Conservation (phyloP, 2,329 filamentous ascomycete species). For the Malbranchea zuffiana region DNA sequence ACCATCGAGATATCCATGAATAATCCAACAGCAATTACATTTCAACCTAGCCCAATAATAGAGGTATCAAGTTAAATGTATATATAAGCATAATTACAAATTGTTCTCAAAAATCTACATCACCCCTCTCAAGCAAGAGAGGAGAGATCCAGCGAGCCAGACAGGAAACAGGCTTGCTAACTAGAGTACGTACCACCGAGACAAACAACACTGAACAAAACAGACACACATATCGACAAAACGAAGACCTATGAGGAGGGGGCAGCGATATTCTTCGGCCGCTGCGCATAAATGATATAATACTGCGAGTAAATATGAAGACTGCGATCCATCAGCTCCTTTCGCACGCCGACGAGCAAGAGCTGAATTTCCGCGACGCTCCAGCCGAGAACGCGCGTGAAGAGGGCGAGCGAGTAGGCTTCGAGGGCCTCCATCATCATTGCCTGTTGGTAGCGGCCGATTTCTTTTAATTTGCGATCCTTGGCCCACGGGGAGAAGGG, state of each 20-base stretch:
- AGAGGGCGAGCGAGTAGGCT: constrained; percentile 15
- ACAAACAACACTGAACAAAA: too few relatives aligned
- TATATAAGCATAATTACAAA: not conserved
- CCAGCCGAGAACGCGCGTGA: constrained; percentile 18
- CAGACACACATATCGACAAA: too few relatives aligned
- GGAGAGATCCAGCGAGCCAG: too few relatives aligned
- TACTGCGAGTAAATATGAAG: constrained; percentile 10
- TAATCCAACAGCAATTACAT: too few relatives aligned
- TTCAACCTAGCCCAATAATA: too few relatives aligned
- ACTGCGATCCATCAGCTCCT: constrained; percentile 8
- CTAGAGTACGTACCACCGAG: too few relatives aligned
- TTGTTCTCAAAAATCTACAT: too few relatives aligned
- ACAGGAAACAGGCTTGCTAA: too few relatives aligned
- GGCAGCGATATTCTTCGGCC: too few relatives aligned
- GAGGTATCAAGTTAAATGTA: not conserved
- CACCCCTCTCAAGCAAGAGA: too few relatives aligned
- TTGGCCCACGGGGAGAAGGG: constrained; percentile 22
- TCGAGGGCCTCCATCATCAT: constrained; percentile 18
- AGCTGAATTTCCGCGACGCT: constrained; percentile 5
- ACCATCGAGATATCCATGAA: too few relatives aligned
- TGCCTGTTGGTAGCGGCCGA: constrained; percentile 16
- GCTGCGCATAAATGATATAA: constrained; percentile 11
- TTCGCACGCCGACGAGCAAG: constrained; percentile 9
- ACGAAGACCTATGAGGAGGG: too few relatives aligned
- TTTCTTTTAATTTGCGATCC: constrained; percentile 18